Base-by-base conservation (phyloP, 352 stramenopile genomes). In the Phytophthora niederhauseri region DNA sequence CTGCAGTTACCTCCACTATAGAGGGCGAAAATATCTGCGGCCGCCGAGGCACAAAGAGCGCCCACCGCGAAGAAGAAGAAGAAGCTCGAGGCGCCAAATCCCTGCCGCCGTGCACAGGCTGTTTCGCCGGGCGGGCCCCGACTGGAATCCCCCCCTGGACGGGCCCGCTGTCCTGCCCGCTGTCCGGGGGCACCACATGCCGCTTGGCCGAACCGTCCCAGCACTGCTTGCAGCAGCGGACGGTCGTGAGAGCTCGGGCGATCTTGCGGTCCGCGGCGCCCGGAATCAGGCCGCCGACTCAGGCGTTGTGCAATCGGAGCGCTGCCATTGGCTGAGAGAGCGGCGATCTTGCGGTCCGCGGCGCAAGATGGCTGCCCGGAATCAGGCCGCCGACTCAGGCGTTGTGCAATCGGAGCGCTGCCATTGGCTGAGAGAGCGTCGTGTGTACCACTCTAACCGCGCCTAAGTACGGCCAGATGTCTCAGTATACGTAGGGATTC, bases 61-160 rank as follows among this genome's bases (percentile, higher is more conserved):
- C 4, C 34, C 34, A 41, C 34, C 11, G 34, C 28, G 28, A 31
- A 31, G 28, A 9, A 31, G 28, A 31, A 31, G 28, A 41, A 41
- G 34, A 41, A 41, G 34, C 15, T 2, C 14, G 54, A 48, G 20
- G 17, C 6, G 3, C 17, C 49, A 57, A 63, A 68, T 68, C 53
- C 43, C 43, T 11, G 38, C 6, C 17, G 20, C 8, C 5, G 54
- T 69, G 51, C 54, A 52, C 45, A 61, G 11, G 28, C 52, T 51
- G 41, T 54, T 67, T 60, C 22, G 14, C 41, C 17, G 34, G 31
- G 28, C 4, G 34, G 34, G 14, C 28, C 28, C 3, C 28, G 6
- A 7, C 28, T 31, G 6, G 28, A 8, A 31, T 8, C 28, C 28
- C 28, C 28, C 28, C 28, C 28, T 31, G 28, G 28, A 31, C 6